These are phyloP conservation scores for Plasmodium reichenowi DNA, from an alignment of 169 alveolate species.

Conservation along the genomic window DNA sequence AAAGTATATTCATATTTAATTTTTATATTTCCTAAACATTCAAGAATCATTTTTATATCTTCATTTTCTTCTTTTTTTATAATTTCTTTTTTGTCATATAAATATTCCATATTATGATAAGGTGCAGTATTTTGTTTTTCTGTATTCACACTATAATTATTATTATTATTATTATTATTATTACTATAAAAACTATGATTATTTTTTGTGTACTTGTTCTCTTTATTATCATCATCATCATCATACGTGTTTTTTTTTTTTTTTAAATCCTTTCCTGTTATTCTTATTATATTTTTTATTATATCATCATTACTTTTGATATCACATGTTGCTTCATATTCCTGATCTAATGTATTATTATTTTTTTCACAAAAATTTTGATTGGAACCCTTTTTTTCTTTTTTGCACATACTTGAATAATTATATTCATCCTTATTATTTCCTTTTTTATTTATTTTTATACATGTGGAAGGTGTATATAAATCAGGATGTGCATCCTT, in stretches of 20 bases:
- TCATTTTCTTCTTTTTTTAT: conserved; percentile 68
- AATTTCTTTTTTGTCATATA: conserved; percentile 29
- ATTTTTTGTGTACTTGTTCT: neutral
- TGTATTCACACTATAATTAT: neutral
- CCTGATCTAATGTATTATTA: no score
- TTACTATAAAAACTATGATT: neutral
- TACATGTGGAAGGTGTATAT: no score
- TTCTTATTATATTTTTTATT: neutral
- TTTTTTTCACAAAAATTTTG: no score
- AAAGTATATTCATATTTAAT: conserved; percentile 14
- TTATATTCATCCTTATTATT: no score
- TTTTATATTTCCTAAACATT: conserved; percentile 72
- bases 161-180: neutral
- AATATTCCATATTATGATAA: conserved; percentile 3
- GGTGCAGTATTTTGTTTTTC: neutral
- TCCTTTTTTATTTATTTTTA: no score
- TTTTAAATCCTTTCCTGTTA: neutral
- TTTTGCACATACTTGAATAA: no score
- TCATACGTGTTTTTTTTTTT: neutral
- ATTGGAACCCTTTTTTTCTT: no score
- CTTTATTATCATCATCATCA: conserved; percentile 2
- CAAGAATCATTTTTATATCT: conserved; percentile 61
- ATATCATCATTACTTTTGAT: neutral
- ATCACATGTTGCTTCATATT: no score
- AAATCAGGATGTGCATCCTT: no score